A percentile compares a stretch with the other conserved stretches of the same genome.
These are phyloP conservation scores for Ligustrum vulgare DNA, from an alignment of 257 asterid species.

Conservation along the genomic window DNA sequence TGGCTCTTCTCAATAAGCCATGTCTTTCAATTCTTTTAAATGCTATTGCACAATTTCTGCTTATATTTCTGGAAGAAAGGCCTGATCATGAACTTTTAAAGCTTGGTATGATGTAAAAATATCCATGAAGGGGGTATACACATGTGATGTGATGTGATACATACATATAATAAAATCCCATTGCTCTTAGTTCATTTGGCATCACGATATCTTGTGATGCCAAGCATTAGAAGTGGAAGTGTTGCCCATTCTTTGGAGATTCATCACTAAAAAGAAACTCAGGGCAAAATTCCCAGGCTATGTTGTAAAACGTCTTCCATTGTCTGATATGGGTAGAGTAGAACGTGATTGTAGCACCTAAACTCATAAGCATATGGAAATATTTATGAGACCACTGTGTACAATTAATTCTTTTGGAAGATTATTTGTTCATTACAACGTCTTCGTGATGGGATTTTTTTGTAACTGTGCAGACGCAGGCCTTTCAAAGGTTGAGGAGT, in stretches of 20 bases:
- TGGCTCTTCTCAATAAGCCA: background rate
- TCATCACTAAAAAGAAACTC: background rate
- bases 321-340: background rate
- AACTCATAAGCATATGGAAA: background rate
- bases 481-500: constrained; percentile 65
- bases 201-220: background rate
- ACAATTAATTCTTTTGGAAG: background rate
- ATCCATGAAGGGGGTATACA: background rate
- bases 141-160: background rate
- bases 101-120: background rate
- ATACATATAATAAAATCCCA: background rate
- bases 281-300: background rate
- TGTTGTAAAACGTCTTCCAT: background rate
- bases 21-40: background rate
- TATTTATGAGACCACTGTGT: background rate
- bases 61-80: background rate
- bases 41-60: background rate
- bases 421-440: background rate
- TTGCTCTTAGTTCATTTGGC: background rate
- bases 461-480: constrained; percentile 49
- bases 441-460: constrained; percentile 6
- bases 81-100: background rate
- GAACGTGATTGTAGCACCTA: background rate
- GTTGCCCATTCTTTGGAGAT: background rate
- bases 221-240: background rate